phyloP scores from a whole-genome alignment of 2,329 filamentous ascomycete species.

The Dactylellina sp. region DNA sequence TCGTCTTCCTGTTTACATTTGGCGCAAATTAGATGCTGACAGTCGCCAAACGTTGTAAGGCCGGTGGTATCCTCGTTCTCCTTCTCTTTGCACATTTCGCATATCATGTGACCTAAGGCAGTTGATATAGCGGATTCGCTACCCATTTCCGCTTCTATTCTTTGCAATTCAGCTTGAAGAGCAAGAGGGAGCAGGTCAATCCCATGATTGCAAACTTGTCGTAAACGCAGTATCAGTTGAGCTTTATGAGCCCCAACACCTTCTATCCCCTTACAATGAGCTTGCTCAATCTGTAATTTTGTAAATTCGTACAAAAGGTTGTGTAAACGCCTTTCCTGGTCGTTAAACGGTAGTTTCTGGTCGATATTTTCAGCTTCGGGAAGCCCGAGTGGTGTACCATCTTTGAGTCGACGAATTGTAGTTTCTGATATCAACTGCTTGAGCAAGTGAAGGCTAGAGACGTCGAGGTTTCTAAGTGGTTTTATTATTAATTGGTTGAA shows the following conservation, averaged over 20 bases:
- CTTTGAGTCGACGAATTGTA: constrained; percentile 60
- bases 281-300: not conserved
- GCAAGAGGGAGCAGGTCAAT: constrained; percentile 25
- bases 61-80: not conserved
- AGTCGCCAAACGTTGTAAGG: constrained; percentile 5
- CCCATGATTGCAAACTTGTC: constrained; percentile 57
- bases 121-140: constrained; percentile 3
- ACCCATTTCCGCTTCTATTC: not conserved
- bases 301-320: constrained; percentile 14
- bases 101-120: constrained; percentile 16
- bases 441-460: constrained; percentile 50
- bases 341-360: constrained; percentile 35
- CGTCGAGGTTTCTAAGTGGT: constrained; percentile 58
- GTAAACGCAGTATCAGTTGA: constrained; percentile 55
- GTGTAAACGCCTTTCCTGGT: constrained; percentile 25
- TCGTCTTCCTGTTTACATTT: constrained; percentile 13
- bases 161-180: constrained; percentile 2
- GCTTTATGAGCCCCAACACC: not conserved
- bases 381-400: constrained; percentile 61
- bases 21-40: constrained; percentile 25
- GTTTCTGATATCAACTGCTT: too few species aligned
- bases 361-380: constrained; percentile 59
- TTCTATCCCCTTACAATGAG: not conserved
- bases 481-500: constrained; percentile 60
- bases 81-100: constrained; percentile 22